Base-by-base conservation (phyloP, 768 basidiomycete genomes). In the Termitomyces sp. region DNA sequence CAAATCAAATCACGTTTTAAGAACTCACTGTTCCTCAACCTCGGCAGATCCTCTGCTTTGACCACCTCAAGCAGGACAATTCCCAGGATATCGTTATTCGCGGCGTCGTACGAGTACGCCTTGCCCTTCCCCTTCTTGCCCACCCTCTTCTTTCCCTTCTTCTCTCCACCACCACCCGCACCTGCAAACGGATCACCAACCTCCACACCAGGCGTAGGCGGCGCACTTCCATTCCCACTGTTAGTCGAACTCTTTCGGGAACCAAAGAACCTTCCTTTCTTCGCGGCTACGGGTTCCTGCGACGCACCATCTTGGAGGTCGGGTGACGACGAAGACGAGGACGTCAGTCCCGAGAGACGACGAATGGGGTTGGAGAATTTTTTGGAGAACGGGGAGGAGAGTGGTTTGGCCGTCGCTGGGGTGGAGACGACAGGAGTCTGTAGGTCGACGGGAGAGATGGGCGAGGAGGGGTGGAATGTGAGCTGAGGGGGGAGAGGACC, bases 61-160 rank as follows among this genome's bases (percentile, higher is more conserved):
- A 85, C 77, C 56, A 99, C 90, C 72, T 99, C 96, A 20, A 99
- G 71, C 85, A 97, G 90, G 35, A 98, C 95, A 54, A 98, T 94
- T 0, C 96, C 96, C 2, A 96, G 72, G 36, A 97, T 87, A 65
- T 98, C 95, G 63, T 51, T 51, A 11, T 92, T 86, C 5, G 73
- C 78, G 0, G 84, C 76, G 16, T 79, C 80, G 56, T 91, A 82
- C 66, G 86, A 86, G 67, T 67, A 75, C 39, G 57, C 66, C 22
- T 49, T 52, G 2, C 63, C 67, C 35, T 64, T 68, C 47, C 64
- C 60, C 53, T 64, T 63, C 51, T 58, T 66, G 13, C 41, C 58
- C 23, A 15, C 15, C 54, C 56, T 50, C 44, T 49, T 51, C n/a
- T 56, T 56, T 40, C 44, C 39, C 53, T 55, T 58, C 2, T 46